phyloP scores from a whole-genome alignment of 2,329 filamentous ascomycete species.

The Ophiostoma tasmaniense region DNA sequence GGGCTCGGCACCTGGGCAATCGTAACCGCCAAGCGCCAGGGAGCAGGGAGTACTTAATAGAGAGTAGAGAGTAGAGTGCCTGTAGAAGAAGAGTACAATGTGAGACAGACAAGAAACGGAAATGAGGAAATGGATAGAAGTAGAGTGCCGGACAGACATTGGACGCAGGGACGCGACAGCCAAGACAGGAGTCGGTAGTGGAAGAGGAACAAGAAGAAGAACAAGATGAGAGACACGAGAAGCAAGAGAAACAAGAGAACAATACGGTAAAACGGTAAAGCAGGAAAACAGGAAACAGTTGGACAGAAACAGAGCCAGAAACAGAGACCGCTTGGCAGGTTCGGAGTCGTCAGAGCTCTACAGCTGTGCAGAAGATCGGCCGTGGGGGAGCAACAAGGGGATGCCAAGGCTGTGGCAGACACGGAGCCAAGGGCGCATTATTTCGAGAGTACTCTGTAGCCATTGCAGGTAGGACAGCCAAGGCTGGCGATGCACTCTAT shows the following conservation, averaged over 20 bases:
- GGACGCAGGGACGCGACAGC: neutral
- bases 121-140: neutral
- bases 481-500: conserved; percentile 2
- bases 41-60: neutral
- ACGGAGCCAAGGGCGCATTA: neutral
- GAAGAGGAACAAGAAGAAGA: no score
- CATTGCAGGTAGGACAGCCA: neutral
- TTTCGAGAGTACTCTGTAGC: neutral
- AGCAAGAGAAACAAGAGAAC: neutral
- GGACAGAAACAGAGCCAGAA: neutral
- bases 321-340: neutral
- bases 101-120: conserved; percentile 1
- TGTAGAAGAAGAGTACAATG: neutral
- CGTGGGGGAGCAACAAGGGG: neutral
- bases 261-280: no score
- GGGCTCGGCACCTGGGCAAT: neutral
- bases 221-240: neutral
- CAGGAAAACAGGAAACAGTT: neutral
- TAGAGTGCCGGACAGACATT: neutral
- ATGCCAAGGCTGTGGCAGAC: neutral
- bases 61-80: neutral
- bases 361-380: neutral
- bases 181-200: neutral
- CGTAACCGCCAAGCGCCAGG: neutral
- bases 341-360: neutral